phyloP scores from a whole-genome alignment of 768 basidiomycete species.

The Suillus variegatus region DNA sequence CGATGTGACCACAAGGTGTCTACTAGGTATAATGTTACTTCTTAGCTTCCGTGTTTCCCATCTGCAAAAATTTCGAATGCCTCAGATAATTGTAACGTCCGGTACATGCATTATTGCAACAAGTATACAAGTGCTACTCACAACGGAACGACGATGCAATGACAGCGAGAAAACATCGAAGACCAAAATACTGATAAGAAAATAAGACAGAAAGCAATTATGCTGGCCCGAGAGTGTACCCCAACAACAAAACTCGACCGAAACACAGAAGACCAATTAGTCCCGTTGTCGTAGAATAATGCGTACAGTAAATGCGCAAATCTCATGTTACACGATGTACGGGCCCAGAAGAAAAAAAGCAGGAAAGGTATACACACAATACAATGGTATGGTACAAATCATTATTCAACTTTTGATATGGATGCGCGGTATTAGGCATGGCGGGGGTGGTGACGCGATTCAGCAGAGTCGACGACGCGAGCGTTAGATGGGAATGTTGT shows the following conservation, averaged over 20 bases:
- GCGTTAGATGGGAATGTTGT: conserved; percentile 30
- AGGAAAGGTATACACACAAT: conserved; percentile 28
- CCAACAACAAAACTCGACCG: conserved; percentile 28
- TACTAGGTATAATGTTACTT: not conserved
- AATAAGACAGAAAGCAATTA: conserved; percentile 33
- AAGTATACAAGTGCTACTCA: conserved; percentile 31
- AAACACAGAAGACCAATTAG: conserved; percentile 30
- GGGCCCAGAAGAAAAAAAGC: conserved; percentile 19
- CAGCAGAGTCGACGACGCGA: conserved; percentile 28
- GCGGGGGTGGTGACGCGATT: conserved; percentile 32
- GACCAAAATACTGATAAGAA: conserved; percentile 30
- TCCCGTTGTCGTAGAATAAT: conserved; percentile 34
- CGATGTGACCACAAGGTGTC: conserved; percentile 1
- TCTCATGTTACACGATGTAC: conserved; percentile 34
- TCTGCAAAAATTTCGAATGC: not conserved
- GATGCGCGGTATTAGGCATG: conserved; percentile 18
- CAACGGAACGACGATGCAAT: conserved; percentile 29
- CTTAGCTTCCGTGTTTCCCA: not conserved
- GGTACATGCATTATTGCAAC: conserved; percentile 11
- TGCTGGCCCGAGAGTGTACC: conserved; percentile 31
- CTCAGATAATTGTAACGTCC: not conserved
- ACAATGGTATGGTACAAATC: conserved; percentile 35
- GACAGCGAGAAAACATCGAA: conserved; percentile 26
- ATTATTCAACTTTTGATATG: conserved; percentile 23
- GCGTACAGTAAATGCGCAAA: conserved; percentile 36